Evolutionary conservation across 164 flowering plant species (phyloP).

Genomic region (Nymphaea colorata): DNA sequence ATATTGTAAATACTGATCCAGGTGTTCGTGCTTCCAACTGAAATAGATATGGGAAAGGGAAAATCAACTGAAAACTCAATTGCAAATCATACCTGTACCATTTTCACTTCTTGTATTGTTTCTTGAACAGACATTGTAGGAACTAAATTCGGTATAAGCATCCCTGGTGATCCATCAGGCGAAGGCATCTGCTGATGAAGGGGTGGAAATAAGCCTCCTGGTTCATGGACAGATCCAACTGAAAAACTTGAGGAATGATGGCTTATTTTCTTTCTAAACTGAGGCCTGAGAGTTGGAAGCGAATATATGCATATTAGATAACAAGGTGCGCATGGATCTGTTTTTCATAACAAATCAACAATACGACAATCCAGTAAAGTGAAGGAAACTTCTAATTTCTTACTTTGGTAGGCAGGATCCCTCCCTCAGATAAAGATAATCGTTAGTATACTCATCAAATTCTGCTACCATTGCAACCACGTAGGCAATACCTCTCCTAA

Average conservation of each 20-base stretch:
- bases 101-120: slow-evolving; percentile 74
- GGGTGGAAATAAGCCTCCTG: slow-evolving; percentile 8
- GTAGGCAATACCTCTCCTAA: slow-evolving; percentile 64
- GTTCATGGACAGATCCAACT: slow-evolving; percentile 19
- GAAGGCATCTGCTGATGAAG: slow-evolving; percentile 9
- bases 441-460: slow-evolving; percentile 95
- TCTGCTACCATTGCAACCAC: slow-evolving; percentile 88
- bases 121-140: slow-evolving; percentile 78
- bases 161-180: slow-evolving; percentile 41
- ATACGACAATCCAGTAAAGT: neutral
- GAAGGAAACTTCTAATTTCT: slow-evolving; percentile 12
- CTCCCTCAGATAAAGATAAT: slow-evolving; percentile 85
- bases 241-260: slow-evolving; percentile 40
- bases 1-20: neutral
- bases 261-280: slow-evolving; percentile 37
- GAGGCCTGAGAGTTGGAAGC: slow-evolving; percentile 51
- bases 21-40: neutral
- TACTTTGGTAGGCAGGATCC: slow-evolving; percentile 88
- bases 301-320: neutral
- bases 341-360: too few relatives aligned
- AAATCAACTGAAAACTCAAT: neutral
- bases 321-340: neutral
- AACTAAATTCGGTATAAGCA: slow-evolving; percentile 58
- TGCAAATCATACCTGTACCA: slow-evolving; percentile 63
- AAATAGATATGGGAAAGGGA: neutral